A percentile compares a stretch with the other conserved stretches of the same genome.
phyloP scores from a whole-genome alignment of 805 yeast genomes.

The Lachancea kluyveri region DNA sequence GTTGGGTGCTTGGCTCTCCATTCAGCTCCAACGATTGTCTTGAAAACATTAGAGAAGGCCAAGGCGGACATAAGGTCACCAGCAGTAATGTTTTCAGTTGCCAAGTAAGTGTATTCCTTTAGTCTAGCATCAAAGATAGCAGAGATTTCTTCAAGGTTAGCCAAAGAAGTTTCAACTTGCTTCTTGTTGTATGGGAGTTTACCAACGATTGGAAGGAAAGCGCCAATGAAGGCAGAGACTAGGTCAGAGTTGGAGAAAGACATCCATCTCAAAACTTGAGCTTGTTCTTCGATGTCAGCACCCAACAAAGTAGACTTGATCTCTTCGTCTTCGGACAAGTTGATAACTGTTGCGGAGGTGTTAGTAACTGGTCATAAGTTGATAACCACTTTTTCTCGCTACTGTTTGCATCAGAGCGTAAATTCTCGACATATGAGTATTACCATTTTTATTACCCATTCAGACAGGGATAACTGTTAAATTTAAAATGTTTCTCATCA shows the following conservation, averaged over 20 bases:
- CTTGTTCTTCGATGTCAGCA: conserved; percentile 54
- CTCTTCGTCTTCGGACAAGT: conserved; percentile 34
- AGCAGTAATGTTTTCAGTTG: conserved; percentile 57
- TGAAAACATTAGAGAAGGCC: conserved; percentile 31
- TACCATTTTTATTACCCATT: conserved; percentile 27
- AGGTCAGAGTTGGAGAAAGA: conserved; percentile 70
- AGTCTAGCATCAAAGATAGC: conserved; percentile 51
- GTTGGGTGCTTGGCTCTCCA: conserved; percentile 62
- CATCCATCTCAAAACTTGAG: conserved; percentile 62
- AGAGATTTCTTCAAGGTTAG: conserved; percentile 35
- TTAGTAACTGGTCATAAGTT: conserved; percentile 9
- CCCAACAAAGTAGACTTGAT: conserved; percentile 46
- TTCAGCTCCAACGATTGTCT: conserved; percentile 51
- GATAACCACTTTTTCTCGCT: not conserved
- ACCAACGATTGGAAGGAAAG: conserved; percentile 57
- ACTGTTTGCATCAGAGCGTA: conserved; percentile 21
- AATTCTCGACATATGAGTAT: conserved; percentile 29
- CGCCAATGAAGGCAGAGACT: conserved; percentile 38
- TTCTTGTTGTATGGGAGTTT: conserved; percentile 75
- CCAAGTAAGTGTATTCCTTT: conserved; percentile 61
- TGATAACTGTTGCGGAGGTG: conserved; percentile 19
- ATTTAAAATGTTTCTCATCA: conserved; percentile 29
- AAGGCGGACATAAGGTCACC: conserved; percentile 25
- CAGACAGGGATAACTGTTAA: conserved; percentile 37
- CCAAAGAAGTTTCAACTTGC: conserved; percentile 41